phyloP scores from a whole-genome alignment of 2,329 filamentous ascomycete genomes.

The Fusarium incarnatum region DNA sequence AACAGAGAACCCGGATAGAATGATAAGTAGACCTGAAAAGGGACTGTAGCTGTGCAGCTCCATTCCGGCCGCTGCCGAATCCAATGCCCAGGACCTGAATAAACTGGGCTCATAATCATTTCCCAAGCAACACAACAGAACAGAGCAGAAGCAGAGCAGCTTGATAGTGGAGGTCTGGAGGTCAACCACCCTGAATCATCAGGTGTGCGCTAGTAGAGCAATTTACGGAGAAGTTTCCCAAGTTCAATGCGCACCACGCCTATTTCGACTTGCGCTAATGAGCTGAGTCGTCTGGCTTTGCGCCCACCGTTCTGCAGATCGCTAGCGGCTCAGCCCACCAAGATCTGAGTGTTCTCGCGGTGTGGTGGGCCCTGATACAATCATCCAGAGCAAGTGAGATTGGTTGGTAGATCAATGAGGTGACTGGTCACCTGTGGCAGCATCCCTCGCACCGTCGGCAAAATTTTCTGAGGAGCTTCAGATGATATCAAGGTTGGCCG shows the following conservation, averaged over 20 bases:
- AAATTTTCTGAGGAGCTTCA: conserved; percentile 10
- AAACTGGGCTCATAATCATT: conserved; percentile 12
- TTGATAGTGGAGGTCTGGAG: conserved; percentile 24
- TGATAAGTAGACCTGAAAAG: background rate
- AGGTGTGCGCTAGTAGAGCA: conserved; percentile 27
- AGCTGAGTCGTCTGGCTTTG: conserved; percentile 45
- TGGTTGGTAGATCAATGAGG: conserved; percentile 45
- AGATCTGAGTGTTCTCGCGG: conserved; percentile 44
- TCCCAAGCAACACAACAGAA: conserved; percentile 16
- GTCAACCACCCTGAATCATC: conserved; percentile 27
- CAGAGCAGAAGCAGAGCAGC: background rate
- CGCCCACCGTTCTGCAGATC: conserved; percentile 47
- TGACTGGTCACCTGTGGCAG: conserved; percentile 43
- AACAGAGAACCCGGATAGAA: background rate
- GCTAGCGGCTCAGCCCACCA: conserved; percentile 46
- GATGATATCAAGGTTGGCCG: conserved; percentile 20
- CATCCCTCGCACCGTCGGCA: conserved; percentile 17
- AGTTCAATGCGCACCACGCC: conserved; percentile 26
- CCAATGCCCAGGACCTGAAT: conserved; percentile 12
- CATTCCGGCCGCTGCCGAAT: conserved; percentile 31
- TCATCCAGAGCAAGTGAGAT: conserved; percentile 44
- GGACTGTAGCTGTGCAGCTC: conserved; percentile 1
- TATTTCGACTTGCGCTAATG: conserved; percentile 41
- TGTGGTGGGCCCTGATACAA: conserved; percentile 38
- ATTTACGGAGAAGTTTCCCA: conserved; percentile 25